Evolutionary conservation across 768 basidiomycete species (phyloP).

Genomic region (Omphalotus guepiniiformis): DNA sequence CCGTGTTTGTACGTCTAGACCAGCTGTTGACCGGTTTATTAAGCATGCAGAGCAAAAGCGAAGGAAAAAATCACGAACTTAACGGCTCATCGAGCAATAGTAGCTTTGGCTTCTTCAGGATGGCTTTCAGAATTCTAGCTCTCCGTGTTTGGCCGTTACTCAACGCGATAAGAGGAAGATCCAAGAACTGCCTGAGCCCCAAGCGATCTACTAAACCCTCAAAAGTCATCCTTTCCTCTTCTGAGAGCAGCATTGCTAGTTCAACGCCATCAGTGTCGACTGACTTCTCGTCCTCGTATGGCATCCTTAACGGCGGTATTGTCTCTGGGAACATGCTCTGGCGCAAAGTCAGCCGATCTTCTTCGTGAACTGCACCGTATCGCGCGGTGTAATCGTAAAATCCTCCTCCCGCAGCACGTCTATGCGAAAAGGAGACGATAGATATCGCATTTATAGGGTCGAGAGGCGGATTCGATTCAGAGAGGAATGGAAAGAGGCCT

Average conservation of each 20-base stretch:
- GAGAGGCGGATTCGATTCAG: constrained; percentile 23
- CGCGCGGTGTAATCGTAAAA: constrained; percentile 94
- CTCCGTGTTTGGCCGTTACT: constrained; percentile 91
- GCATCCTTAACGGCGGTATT: constrained; percentile 24
- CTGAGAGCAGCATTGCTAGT: constrained; percentile 6
- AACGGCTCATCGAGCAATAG: constrained; percentile 90
- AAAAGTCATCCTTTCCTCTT: constrained; percentile 35
- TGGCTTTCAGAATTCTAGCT: constrained; percentile 75
- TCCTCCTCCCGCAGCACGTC: constrained; percentile 54
- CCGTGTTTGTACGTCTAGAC: constrained; percentile 64
- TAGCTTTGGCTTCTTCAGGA: constrained; percentile 67
- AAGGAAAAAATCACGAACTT: constrained; percentile 41
- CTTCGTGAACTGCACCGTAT: constrained; percentile 85
- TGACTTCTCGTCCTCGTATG: constrained; percentile 19
- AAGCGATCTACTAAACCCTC: constrained; percentile 52
- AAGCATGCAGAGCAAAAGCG: not conserved
- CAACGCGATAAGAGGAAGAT: constrained; percentile 78
- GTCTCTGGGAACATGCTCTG: constrained; percentile 63
- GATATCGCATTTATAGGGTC: constrained; percentile 50
- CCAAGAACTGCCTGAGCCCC: constrained; percentile 59
- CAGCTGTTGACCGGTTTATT: constrained; percentile 66
- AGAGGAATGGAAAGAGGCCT: constrained; percentile 78
- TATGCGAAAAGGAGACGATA: constrained; percentile 66
- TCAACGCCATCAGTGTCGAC: constrained; percentile 15
- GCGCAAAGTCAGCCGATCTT: constrained; percentile 73